Evolutionary conservation across 2,329 filamentous ascomycete genomes (phyloP).

Genomic region (Neurospora sp.): DNA sequence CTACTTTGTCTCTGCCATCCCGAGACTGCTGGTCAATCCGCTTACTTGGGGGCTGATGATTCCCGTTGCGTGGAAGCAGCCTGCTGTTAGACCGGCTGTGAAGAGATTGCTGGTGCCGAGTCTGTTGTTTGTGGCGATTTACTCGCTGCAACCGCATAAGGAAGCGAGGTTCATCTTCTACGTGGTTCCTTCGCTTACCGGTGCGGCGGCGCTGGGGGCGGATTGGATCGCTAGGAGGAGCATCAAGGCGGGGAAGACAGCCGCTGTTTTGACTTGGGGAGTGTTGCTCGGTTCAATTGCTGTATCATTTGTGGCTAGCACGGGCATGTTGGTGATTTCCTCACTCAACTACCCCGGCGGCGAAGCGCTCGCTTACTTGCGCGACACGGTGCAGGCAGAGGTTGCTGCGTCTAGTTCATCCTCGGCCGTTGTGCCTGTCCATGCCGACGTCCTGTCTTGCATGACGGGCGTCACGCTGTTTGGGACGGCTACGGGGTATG

Average conservation of each 20-base stretch:
- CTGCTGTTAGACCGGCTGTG: conserved; percentile 33
- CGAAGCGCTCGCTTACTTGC: conserved; percentile 55
- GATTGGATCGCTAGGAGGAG: conserved; percentile 55
- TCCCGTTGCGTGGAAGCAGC: conserved; percentile 39
- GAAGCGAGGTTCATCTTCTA: conserved; percentile 95
- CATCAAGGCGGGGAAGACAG: background rate
- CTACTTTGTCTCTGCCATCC: conserved; percentile 75
- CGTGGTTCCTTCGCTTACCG: conserved; percentile 69
- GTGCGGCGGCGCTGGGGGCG: conserved; percentile 63
- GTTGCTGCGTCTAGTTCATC: conserved; percentile 19
- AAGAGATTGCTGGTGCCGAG: conserved; percentile 52
- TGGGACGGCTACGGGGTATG: conserved; percentile 31
- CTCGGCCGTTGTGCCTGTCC: conserved; percentile 34
- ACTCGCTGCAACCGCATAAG: conserved; percentile 88
- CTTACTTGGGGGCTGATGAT: conserved; percentile 47
- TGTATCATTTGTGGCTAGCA: conserved; percentile 48
- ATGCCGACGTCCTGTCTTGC: conserved; percentile 57
- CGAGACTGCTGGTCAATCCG: conserved; percentile 77
- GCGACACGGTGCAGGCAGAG: conserved; percentile 26
- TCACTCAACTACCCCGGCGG: conserved; percentile 92
- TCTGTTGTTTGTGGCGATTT: conserved; percentile 63
- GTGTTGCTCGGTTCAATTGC: conserved; percentile 50
- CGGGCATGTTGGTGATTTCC: conserved; percentile 64
- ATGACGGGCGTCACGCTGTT: conserved; percentile 65
- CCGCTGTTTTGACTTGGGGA: background rate